A percentile compares a stretch with the other conserved stretches of the same genome.
Conservation (phyloP, 345 rosid genomes). For the Kernera saxatilis region DNA sequence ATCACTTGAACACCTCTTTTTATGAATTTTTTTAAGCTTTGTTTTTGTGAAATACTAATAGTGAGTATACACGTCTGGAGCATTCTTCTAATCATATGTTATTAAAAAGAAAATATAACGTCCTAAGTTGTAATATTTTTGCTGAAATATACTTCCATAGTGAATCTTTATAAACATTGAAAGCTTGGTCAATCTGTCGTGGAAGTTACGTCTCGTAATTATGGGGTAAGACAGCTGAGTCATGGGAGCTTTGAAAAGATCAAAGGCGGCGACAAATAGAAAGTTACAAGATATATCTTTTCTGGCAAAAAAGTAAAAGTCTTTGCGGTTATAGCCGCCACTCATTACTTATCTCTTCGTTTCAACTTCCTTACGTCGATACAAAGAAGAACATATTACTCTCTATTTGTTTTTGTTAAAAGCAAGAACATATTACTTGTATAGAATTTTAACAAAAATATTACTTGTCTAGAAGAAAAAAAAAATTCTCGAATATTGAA, state of each 20-base stretch:
- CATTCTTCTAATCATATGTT: not conserved
- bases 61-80: not conserved
- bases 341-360: not conserved
- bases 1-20: not conserved
- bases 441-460: no score
- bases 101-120: not conserved
- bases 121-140: not conserved
- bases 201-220: not conserved
- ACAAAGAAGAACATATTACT: not conserved
- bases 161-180: not conserved
- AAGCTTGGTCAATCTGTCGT: not conserved
- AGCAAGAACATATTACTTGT: no score
- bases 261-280: constrained; percentile 11
- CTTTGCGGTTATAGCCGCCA: constrained; percentile 2
- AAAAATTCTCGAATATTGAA: no score
- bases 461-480: no score
- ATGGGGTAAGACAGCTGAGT: not conserved
- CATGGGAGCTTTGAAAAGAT: not conserved
- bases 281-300: not conserved
- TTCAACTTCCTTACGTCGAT: not conserved
- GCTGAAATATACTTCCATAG: not conserved
- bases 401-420: no score
- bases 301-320: not conserved
- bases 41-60: not conserved
- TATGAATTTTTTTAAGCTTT: not conserved